A percentile compares a stretch with the other conserved stretches of the same genome.
Evolutionary conservation across 2,329 filamentous ascomycete genomes (phyloP).

Genomic region (Ramularia endophylla): DNA sequence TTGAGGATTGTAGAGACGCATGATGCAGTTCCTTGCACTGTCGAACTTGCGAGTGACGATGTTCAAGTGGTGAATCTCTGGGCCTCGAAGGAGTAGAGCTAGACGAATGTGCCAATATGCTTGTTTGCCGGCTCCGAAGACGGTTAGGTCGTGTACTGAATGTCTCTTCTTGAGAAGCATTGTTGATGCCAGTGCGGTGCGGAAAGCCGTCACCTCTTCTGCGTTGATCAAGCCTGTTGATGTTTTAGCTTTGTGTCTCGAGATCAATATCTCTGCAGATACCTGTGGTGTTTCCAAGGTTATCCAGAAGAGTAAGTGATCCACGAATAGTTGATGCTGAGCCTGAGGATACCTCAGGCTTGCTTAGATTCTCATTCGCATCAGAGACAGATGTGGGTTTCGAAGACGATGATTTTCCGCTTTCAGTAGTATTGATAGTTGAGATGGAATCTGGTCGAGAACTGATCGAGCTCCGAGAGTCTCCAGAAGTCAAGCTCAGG

Average conservation of each 20-base stretch:
- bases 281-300: constrained; percentile 47
- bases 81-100: constrained; percentile 63
- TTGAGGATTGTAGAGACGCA: constrained; percentile 47
- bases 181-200: constrained; percentile 59
- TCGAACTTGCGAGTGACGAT: constrained; percentile 73
- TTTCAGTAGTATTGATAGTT: constrained; percentile 14
- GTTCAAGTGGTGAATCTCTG: constrained; percentile 70
- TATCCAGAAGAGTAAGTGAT: constrained; percentile 55
- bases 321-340: constrained; percentile 47
- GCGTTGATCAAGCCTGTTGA: constrained; percentile 56
- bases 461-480: constrained; percentile 24
- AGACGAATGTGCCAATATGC: constrained; percentile 93
- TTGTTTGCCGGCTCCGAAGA: constrained; percentile 85
- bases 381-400: constrained; percentile 18
- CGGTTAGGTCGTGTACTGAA: constrained; percentile 66
- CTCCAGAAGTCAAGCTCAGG: constrained; percentile 20
- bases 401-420: constrained; percentile 10
- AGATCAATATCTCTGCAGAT: background rate
- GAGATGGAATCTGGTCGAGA: constrained; percentile 28
- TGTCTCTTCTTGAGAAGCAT: constrained; percentile 58
- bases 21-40: constrained; percentile 48
- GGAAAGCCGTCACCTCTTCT: constrained; percentile 62
- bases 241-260: background rate
- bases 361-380: constrained; percentile 17
- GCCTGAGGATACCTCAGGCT: constrained; percentile 24